These are phyloP conservation scores for Aspergillus ochraceus DNA, from an alignment of 2,329 filamentous ascomycete genomes.

Conservation along the genomic window DNA sequence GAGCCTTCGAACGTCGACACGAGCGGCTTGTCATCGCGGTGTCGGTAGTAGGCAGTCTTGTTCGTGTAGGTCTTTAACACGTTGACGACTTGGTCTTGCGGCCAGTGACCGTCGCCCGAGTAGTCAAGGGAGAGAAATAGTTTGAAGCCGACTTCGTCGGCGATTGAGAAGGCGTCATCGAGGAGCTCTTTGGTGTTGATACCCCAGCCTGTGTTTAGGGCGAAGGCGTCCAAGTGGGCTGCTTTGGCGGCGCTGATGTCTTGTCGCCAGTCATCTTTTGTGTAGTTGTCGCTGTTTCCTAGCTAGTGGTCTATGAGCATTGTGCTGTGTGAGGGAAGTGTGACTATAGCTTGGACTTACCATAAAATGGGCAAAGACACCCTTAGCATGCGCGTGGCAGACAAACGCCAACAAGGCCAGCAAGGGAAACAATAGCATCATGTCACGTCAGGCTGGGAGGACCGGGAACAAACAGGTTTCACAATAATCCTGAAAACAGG, in stretches of 20 bases:
- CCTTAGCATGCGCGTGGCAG: constrained; percentile 18
- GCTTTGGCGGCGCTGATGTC: constrained; percentile 39
- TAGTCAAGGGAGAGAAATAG: constrained; percentile 43
- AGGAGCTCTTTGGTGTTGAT: constrained; percentile 22
- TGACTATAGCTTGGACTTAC: constrained; percentile 10
- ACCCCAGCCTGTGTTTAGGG: constrained; percentile 38
- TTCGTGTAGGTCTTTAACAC: constrained; percentile 28
- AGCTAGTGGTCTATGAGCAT: constrained; percentile 17
- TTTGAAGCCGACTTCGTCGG: constrained; percentile 28
- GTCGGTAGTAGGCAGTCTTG: constrained; percentile 26
- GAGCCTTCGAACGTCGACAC: constrained; percentile 50
- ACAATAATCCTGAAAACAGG: background rate
- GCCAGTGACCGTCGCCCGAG: constrained; percentile 33
- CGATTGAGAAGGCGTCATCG: constrained; percentile 27
- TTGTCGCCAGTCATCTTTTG: constrained; percentile 25
- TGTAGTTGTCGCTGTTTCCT: constrained; percentile 25
- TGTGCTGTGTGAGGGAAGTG: background rate
- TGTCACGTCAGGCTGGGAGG: background rate
- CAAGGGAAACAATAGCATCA: constrained; percentile 4
- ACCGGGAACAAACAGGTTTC: background rate
- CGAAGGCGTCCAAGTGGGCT: constrained; percentile 44
- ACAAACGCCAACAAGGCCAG: background rate
- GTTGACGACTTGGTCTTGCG: constrained; percentile 24
- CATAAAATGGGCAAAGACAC: constrained; percentile 38
- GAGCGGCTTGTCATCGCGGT: constrained; percentile 31